Evolutionary conservation across 495 filamentous ascomycete species (phyloP).

Genomic region (Xylaria sp.): DNA sequence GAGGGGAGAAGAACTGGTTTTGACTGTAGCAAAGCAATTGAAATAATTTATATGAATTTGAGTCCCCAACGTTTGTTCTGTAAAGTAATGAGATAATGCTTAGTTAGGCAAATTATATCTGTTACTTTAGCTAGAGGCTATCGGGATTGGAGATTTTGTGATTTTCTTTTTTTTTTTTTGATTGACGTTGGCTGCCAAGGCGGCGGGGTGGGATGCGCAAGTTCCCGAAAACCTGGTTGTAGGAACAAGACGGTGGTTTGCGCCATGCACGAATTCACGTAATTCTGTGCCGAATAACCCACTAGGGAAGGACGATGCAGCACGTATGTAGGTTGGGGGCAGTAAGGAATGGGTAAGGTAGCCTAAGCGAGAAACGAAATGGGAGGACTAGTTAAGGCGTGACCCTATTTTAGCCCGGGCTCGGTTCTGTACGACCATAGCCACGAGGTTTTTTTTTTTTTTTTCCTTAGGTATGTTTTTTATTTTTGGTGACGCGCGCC

Average conservation of each 20-base stretch:
- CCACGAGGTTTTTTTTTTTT: constrained; percentile 17
- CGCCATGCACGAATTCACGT: constrained; percentile 2
- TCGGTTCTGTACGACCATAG: constrained; percentile 13
- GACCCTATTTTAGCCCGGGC: constrained; percentile 18
- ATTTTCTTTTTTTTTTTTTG: neutral
- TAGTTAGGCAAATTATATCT: neutral
- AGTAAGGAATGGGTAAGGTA: constrained; percentile 4
- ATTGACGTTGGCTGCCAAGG: neutral
- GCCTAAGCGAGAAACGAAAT: constrained; percentile 7
- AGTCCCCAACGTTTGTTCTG: constrained; percentile 20
- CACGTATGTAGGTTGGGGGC: constrained; percentile 7
- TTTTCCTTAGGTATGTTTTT: too few relatives aligned
- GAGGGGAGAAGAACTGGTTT: neutral
- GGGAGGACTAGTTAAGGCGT: constrained; percentile 6
- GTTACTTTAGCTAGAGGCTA: neutral
- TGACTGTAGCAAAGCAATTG: constrained; percentile 16
- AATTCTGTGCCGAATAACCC: neutral
- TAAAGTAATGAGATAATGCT: neutral
- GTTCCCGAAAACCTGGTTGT: constrained; percentile 21
- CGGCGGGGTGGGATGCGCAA: neutral
- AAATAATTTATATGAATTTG: constrained; percentile 25
- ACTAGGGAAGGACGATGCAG: neutral
- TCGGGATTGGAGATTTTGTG: neutral
- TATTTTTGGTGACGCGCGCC: neutral
- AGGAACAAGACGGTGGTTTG: constrained; percentile 1